Base-by-base conservation (phyloP, 495 filamentous ascomycete species). In the Sordaria brevicollis region DNA sequence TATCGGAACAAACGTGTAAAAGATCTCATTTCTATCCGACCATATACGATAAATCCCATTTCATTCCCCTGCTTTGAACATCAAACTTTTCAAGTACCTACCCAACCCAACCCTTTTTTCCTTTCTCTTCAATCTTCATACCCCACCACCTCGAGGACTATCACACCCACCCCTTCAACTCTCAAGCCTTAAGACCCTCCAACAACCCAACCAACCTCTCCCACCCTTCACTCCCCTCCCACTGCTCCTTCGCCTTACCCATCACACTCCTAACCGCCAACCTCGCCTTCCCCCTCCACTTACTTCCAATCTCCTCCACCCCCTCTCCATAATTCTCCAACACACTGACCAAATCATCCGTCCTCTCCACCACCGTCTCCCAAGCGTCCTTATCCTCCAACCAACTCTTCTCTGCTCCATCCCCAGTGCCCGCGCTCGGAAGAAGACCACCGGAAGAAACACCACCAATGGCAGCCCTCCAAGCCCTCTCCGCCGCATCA, bases 221-320 rank as follows among this genome's bases (percentile, higher is more conserved):
- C 89, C 89, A 97, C 69, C 86, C 91, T 68, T 85, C 81, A 49
- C 84, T 90, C 3, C 84, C 92, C 80, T 96, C 93, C 93, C 93
- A 97, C 5, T 78, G 85, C 72, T 92, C 89, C 81, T 89, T 96
- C 15, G 88, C 94, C 76, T 90, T 91, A 0, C 93, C 91, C 81
- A 93, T 81, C 7, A 97, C 87, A 29, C 90, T 91, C 43, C 92
- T 83, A 3, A 97, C 84, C 7, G 92, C 93, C 77, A 88, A 92
- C 76, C 92, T 83, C 1, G 92, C 90, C 86, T 97, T 98, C 67
- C 92, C 92, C 76, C 87, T 91, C 95, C 95, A 98, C 76, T 82
- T 85, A 65, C 79, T 81, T 38, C 87, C 89, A 35, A 92, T 79
- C 79, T 72, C 83, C 10, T 81, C 82, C 73, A 77, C 79, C 65